Evolutionary conservation across 73 alveolate species (phyloP), one percentile per base, ranked within the genome.

Genomic region (Blepharisma stoltei): DNA sequence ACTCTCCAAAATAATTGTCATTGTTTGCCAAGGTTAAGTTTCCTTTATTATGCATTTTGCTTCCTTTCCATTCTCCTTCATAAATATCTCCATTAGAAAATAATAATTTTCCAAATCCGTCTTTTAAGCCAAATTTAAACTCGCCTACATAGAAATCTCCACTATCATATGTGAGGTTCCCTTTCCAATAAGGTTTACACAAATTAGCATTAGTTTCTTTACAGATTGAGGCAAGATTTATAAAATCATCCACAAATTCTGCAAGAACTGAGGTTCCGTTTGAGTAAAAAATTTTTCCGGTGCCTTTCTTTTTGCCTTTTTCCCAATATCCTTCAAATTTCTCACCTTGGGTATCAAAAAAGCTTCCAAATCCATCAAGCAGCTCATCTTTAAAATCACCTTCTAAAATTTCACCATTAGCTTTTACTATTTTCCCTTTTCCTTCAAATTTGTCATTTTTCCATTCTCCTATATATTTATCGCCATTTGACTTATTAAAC

Each of bases 271-370:
- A 32, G 0, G 41, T 32, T 32, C 41, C 41, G 41, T 32, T 32
- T 32, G 41, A 32, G 3, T 32, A 32, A 32, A 32, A 32, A 32
- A 32, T 32, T 32, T 3, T 32, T 1, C 41, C 41, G 3, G 41
- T 1, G 41, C 41, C 41, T 32, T 32, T 32, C 41, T 32, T 52
- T 52, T 52, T 52, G 6, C 66, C 66, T 14, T 52, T 52, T 52
- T 52, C 66, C 66, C 66, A 88, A 32, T 81, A 78, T 49, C 95
- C 95, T 68, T 88, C 92, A 69, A 84, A 84, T 77, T 78, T 81
- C 68, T 85, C 89, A 8, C 95, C 95, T 68, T 76, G 70, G 23
- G 46, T 73, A 68, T 85, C 80, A 69, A 79, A 27, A 65, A 85
- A 81, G 21, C 81, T 50, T 76, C 90, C 90, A 60, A 49, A 68